A percentile compares a stretch with the other conserved stretches of the same genome.
Evolutionary conservation across 2,329 filamentous ascomycete species (phyloP).

Genomic region (Periconia sp.): DNA sequence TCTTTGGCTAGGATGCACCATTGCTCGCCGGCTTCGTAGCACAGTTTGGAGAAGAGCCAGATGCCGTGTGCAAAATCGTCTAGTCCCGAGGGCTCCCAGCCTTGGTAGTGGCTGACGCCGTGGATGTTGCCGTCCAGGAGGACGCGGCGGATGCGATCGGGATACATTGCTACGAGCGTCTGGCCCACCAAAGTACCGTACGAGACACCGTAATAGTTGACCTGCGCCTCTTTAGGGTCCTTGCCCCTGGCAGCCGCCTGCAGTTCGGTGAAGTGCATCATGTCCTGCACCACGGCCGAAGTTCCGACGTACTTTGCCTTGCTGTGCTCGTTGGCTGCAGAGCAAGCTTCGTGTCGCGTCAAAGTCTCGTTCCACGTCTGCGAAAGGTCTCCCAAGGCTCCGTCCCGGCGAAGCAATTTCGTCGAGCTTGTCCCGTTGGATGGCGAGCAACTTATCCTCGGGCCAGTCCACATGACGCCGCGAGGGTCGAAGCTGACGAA

Average conservation of each 20-base stretch:
- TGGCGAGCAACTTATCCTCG: neutral
- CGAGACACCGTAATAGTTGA: constrained; percentile 49
- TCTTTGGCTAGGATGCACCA: constrained; percentile 14
- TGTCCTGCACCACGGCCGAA: constrained; percentile 36
- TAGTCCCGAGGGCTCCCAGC: neutral
- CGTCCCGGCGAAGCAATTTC: neutral
- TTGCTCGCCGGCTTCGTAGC: constrained; percentile 53
- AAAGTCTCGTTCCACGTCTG: neutral
- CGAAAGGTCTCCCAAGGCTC: neutral
- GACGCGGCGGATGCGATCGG: constrained; percentile 42
- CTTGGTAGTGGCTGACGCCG: constrained; percentile 13
- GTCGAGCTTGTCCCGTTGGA: no score
- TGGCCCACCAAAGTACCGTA: constrained; percentile 54
- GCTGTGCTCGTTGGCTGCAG: constrained; percentile 9
- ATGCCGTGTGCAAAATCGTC: constrained; percentile 8
- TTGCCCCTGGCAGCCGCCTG: constrained; percentile 19
- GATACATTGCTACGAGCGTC: constrained; percentile 53
- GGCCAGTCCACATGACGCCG: constrained; percentile 22
- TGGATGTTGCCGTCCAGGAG: constrained; percentile 53
- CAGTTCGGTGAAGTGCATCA: constrained; percentile 33
- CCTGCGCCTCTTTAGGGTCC: constrained; percentile 30
- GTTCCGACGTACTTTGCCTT: constrained; percentile 15
- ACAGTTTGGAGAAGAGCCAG: constrained; percentile 59
- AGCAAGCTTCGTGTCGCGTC: constrained; percentile 9
- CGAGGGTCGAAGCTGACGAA: constrained; percentile 37